Percentiles rank a stretch among this genome's conserved stretches.
Evolutionary conservation across 2,329 filamentous ascomycete genomes (phyloP).

Genomic region (Dactylellina sp.): DNA sequence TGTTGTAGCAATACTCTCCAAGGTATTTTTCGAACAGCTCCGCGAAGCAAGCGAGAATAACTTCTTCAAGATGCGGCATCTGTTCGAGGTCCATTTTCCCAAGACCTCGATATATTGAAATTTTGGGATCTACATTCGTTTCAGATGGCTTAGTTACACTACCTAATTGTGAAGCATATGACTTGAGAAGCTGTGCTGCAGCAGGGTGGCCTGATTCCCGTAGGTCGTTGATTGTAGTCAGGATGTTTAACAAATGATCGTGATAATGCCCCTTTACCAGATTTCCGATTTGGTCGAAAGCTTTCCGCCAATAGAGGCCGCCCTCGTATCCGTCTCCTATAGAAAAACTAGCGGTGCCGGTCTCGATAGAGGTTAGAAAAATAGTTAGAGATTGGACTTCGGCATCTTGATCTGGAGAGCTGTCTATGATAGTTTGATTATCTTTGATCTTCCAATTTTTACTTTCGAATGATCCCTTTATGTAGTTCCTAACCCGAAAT

Average conservation of each 20-base stretch:
- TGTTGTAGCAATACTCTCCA: slow-evolving; percentile 2
- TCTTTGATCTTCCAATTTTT: background rate
- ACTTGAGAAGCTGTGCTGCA: background rate
- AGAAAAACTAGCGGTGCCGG: background rate
- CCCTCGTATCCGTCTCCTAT: background rate
- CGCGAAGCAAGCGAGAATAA: background rate
- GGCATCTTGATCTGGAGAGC: background rate
- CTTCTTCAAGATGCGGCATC: background rate
- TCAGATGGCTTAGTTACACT: background rate
- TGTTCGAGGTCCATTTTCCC: background rate
- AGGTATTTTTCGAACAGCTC: slow-evolving; percentile 3
- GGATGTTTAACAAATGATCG: background rate
- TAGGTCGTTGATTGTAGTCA: slow-evolving; percentile 1
- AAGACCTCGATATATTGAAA: background rate
- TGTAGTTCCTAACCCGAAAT: background rate
- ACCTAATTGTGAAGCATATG: background rate
- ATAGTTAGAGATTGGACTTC: background rate
- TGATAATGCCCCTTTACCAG: background rate
- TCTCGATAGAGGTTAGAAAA: background rate
- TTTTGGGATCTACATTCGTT: background rate
- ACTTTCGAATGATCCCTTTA: background rate
- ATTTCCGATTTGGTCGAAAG: background rate
- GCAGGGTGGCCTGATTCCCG: background rate
- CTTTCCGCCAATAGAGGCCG: background rate
- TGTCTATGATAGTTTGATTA: background rate